Evolutionary conservation across 2,329 filamentous ascomycete genomes (phyloP).

Genomic region (Chaetomium sp.): DNA sequence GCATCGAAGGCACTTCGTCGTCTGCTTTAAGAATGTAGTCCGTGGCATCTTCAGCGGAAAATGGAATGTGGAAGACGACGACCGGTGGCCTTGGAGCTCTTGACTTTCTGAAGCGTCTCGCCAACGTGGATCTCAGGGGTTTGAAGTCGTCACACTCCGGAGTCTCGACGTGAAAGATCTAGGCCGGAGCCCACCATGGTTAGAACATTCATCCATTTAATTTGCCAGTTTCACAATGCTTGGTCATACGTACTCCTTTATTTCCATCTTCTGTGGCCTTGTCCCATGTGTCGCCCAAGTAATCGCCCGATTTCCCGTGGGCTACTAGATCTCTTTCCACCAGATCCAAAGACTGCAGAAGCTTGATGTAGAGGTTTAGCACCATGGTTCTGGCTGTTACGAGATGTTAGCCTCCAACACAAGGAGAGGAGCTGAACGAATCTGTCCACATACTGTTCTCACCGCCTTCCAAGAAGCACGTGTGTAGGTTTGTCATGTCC

Average conservation of each 20-base stretch:
- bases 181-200: background rate
- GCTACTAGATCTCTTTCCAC: background rate
- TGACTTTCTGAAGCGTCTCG: background rate
- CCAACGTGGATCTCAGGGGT: background rate
- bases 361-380: background rate
- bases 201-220: background rate
- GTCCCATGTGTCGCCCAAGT: background rate
- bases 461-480: background rate
- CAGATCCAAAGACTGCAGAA: background rate
- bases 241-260: background rate
- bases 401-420: background rate
- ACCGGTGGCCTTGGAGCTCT: background rate
- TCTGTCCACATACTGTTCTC: background rate
- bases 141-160: background rate
- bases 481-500: background rate
- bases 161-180: background rate
- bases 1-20: background rate
- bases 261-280: background rate
- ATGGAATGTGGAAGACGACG: background rate
- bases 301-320: background rate
- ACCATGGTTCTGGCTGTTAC: background rate
- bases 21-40: background rate
- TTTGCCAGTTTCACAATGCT: background rate
- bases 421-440: background rate
- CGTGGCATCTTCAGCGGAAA: background rate